phyloP scores from a whole-genome alignment of 805 yeast species.

The Ogataea haglerorum region DNA sequence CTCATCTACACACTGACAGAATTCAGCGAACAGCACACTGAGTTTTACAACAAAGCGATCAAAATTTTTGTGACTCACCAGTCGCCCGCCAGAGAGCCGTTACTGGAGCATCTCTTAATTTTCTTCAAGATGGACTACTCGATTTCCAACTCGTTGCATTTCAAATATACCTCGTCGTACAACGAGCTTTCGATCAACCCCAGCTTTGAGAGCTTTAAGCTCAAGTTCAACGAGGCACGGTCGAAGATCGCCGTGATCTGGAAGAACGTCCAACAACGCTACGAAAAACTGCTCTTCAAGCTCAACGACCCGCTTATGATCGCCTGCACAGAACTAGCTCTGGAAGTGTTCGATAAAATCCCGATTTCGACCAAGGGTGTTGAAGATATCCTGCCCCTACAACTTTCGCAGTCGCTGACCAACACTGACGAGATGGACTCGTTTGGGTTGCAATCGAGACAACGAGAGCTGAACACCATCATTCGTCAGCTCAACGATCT shows the following conservation, averaged over 20 bases:
- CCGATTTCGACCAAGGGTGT: conserved; percentile 44
- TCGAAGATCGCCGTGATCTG: conserved; percentile 61
- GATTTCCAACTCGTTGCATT: conserved; percentile 68
- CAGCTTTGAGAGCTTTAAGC: conserved; percentile 58
- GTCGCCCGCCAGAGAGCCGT: conserved; percentile 66
- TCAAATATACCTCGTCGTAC: conserved; percentile 65
- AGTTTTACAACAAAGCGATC: conserved; percentile 39
- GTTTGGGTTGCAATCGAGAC: conserved; percentile 37
- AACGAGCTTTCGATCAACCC: conserved; percentile 66
- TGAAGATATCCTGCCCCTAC: conserved; percentile 32
- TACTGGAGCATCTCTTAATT: conserved; percentile 64
- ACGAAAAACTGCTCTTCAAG: conserved; percentile 39
- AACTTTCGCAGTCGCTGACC: conserved; percentile 23
- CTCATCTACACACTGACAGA: conserved; percentile 46
- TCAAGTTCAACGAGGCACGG: conserved; percentile 59
- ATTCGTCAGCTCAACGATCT: conserved; percentile 54
- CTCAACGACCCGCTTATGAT: conserved; percentile 41
- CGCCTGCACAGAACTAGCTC: conserved; percentile 49
- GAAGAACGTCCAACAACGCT: conserved; percentile 54
- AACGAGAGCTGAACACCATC: conserved; percentile 39
- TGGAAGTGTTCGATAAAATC: conserved; percentile 59
- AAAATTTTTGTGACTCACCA: conserved; percentile 65
- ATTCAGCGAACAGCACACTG: conserved; percentile 34
- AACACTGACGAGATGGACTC: conserved; percentile 41
- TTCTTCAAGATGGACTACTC: conserved; percentile 69